Percentiles rank a stretch among this genome's conserved stretches.
These are phyloP conservation scores for Elsinoe batatas DNA, from an alignment of 2,329 filamentous ascomycete genomes.

Conservation along the genomic window DNA sequence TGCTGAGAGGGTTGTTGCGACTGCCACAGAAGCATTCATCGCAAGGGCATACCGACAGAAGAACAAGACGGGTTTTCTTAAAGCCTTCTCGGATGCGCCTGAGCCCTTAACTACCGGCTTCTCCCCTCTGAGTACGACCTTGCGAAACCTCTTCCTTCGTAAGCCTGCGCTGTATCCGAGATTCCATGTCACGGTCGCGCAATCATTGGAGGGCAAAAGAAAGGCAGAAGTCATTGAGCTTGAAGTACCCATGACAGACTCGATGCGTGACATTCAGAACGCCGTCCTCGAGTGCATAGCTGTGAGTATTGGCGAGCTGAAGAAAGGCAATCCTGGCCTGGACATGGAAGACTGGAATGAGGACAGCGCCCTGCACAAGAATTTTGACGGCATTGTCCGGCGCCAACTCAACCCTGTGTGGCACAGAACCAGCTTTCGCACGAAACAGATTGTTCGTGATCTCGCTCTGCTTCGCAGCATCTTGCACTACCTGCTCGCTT, in stretches of 20 bases:
- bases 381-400: conserved; percentile 81
- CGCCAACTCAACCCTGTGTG: conserved; percentile 91
- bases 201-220: conserved; percentile 78
- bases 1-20: conserved; percentile 75
- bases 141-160: conserved; percentile 82
- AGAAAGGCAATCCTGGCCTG: conserved; percentile 78
- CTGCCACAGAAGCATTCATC: conserved; percentile 89
- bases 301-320: conserved; percentile 84
- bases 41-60: conserved; percentile 85
- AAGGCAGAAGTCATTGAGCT: conserved; percentile 96
- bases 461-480: conserved; percentile 73
- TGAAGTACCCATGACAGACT: conserved; percentile 89
- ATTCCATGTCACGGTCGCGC: conserved; percentile 83
- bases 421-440: conserved; percentile 93
- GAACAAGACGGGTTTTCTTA: conserved; percentile 88
- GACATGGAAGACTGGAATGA: conserved; percentile 97
- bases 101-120: conserved; percentile 86
- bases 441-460: conserved; percentile 87
- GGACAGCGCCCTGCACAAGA: conserved; percentile 83
- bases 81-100: conserved; percentile 89
- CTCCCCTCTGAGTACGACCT: conserved; percentile 76
- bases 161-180: conserved; percentile 87
- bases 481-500: conserved; percentile 68
- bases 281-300: conserved; percentile 95
- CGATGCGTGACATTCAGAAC: conserved; percentile 87